A percentile compares a stretch with the other conserved stretches of the same genome.
Evolutionary conservation across 1,284 basidiomycete genomes (phyloP).

Genomic region (Butyriboletus appendiculatus): DNA sequence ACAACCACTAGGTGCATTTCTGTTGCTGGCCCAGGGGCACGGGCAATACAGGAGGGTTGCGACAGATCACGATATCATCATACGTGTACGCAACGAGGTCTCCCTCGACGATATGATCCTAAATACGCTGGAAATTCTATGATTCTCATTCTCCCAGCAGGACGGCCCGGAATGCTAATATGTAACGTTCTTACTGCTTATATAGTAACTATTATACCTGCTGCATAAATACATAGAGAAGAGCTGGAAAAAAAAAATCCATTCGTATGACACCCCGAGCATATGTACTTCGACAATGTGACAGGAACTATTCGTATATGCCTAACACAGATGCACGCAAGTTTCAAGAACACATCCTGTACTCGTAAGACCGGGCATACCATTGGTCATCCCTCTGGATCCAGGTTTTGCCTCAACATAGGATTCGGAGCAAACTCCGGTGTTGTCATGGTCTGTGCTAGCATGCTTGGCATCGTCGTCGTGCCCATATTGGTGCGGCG

Average conservation of each 20-base stretch:
- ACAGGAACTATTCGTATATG: too few relatives aligned
- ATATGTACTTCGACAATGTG: too few relatives aligned
- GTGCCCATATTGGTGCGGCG: not conserved
- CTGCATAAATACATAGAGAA: too few relatives aligned
- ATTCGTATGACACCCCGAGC: too few relatives aligned
- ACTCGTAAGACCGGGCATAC: too few relatives aligned
- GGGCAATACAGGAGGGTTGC: conserved; percentile 20
- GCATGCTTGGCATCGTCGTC: too few relatives aligned
- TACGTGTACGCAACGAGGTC: conserved; percentile 6
- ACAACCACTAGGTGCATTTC: conserved; percentile 15
- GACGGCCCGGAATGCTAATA: too few relatives aligned
- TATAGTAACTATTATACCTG: too few relatives aligned
- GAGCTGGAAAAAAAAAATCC: too few relatives aligned
- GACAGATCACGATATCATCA: conserved; percentile 12
- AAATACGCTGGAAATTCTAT: conserved; percentile 10
- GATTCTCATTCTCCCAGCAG: not conserved
- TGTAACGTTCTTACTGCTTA: too few relatives aligned
- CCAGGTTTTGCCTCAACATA: not conserved
- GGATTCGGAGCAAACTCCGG: not conserved
- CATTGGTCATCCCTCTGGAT: not conserved
- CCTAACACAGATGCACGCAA: too few relatives aligned
- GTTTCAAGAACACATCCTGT: too few relatives aligned
- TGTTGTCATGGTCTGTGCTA: not conserved
- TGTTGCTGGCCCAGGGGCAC: conserved; percentile 5
- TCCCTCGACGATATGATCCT: conserved; percentile 9